These are phyloP conservation scores for Diplodia seriata DNA, from an alignment of 2,329 filamentous ascomycete species.

Conservation along the genomic window DNA sequence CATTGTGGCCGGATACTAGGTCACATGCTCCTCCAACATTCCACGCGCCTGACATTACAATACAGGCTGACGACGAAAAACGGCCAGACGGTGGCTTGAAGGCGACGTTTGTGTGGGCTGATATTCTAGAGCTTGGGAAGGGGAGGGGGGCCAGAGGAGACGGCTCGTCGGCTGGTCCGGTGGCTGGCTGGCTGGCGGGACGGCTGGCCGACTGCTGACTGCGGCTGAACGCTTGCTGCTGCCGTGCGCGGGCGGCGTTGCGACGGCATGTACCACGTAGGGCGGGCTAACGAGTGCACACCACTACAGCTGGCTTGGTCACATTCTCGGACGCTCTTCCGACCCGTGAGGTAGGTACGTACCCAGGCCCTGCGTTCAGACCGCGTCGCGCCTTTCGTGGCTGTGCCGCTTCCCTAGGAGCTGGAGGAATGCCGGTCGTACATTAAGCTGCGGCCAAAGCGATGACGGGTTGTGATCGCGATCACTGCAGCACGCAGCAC, in stretches of 20 bases:
- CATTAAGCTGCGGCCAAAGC: background rate
- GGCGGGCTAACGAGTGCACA: background rate
- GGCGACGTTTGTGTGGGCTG: constrained; percentile 1
- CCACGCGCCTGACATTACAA: constrained; percentile 1
- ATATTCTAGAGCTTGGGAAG: constrained; percentile 1
- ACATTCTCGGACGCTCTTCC: background rate
- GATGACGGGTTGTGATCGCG: background rate
- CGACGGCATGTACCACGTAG: background rate
- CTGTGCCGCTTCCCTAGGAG: background rate
- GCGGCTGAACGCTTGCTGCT: background rate
- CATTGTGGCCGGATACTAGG: background rate
- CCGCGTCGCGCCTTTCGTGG: background rate
- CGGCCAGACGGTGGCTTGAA: background rate
- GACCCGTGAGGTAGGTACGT: background rate
- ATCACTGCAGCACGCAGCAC: background rate
- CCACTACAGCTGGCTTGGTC: background rate
- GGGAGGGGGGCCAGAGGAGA: background rate
- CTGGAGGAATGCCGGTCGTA: constrained; percentile 13
- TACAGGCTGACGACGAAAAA: background rate
- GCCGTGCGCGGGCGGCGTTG: background rate
- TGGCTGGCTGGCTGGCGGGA: constrained; percentile 6
- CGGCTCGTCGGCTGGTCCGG: background rate
- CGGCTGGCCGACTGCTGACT: background rate
- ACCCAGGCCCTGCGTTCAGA: background rate
- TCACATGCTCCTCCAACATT: constrained; percentile 7